Evolutionary conservation across 495 filamentous ascomycete genomes (phyloP).

Genomic region (Hypoxylon crocopeplum): DNA sequence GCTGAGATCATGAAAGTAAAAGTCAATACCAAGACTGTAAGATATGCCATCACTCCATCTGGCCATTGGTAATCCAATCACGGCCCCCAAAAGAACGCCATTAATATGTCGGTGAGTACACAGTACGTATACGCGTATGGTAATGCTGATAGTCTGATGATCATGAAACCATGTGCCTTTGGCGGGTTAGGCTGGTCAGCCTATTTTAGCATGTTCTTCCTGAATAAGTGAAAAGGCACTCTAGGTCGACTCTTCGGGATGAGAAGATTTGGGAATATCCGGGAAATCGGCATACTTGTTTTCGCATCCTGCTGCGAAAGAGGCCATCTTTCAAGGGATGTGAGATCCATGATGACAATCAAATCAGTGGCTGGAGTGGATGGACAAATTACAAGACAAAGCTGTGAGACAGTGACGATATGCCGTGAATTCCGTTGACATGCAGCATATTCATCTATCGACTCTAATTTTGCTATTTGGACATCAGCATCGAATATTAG

Average conservation of each 20-base stretch:
- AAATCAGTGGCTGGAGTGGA: no score
- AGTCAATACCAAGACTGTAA: conserved; percentile 7
- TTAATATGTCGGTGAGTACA: conserved; percentile 32
- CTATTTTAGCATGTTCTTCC: conserved; percentile 1
- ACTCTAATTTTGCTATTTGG: neutral
- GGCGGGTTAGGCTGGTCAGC: neutral
- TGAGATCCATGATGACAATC: no score
- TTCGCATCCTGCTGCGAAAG: no score
- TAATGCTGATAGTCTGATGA: conserved; percentile 15
- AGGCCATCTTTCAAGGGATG: no score
- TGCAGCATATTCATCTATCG: neutral
- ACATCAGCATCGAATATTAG: neutral
- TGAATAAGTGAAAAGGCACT: neutral
- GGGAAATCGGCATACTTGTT: no score
- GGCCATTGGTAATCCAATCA: conserved; percentile 17
- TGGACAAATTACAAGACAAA: conserved; percentile 6
- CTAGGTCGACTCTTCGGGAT: no score
- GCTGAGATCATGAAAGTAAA: conserved; percentile 4
- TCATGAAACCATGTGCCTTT: conserved; percentile 25
- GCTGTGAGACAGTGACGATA: conserved; percentile 20
- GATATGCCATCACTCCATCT: conserved; percentile 14
- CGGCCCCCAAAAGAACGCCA: neutral
- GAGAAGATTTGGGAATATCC: no score
- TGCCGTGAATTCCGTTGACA: conserved; percentile 4
- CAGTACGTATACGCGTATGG: neutral